A percentile compares a stretch with the other conserved stretches of the same genome.
These are phyloP conservation scores for Cordyceps tenuipes DNA, from an alignment of 2,329 filamentous ascomycete genomes.

Conservation along the genomic window DNA sequence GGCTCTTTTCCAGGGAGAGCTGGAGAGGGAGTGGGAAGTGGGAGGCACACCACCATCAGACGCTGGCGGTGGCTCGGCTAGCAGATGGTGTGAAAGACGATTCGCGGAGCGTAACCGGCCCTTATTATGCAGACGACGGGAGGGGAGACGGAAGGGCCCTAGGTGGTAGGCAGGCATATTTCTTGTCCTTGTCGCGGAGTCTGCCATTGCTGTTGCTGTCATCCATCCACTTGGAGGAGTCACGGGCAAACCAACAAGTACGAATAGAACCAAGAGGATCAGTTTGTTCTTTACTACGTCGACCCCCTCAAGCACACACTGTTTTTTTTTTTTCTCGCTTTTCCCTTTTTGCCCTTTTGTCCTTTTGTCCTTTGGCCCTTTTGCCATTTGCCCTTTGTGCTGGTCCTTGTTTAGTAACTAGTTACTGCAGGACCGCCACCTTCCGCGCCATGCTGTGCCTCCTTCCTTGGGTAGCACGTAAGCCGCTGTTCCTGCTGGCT, in stretches of 20 bases:
- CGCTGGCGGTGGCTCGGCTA: conserved; percentile 5
- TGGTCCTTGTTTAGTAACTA: neutral
- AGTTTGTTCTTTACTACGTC: conserved; percentile 1
- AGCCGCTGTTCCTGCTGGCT: neutral
- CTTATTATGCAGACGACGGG: conserved; percentile 6
- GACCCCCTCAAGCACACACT: neutral
- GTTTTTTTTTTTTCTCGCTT: neutral
- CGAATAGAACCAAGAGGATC: neutral
- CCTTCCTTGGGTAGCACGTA: neutral
- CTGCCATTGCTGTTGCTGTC: neutral
- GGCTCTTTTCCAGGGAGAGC: neutral
- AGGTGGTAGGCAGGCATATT: too few species aligned
- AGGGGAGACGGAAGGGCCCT: conserved; percentile 4
- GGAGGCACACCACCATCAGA: neutral
- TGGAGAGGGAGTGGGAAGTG: neutral
- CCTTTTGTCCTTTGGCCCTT: too few species aligned
- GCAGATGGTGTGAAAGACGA: conserved; percentile 5
- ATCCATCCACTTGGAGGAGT: neutral
- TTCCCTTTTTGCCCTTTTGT: too few species aligned
- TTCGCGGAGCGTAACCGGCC: neutral
- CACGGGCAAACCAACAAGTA: conserved; percentile 3
- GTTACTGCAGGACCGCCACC: neutral
- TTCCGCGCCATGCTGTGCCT: neutral
- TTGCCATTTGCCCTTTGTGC: neutral
- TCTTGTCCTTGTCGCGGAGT: neutral